Evolutionary conservation across 345 rosid genomes (phyloP), one percentile per base, ranked within the genome.

Genomic region (Fremontodendron californicum): DNA sequence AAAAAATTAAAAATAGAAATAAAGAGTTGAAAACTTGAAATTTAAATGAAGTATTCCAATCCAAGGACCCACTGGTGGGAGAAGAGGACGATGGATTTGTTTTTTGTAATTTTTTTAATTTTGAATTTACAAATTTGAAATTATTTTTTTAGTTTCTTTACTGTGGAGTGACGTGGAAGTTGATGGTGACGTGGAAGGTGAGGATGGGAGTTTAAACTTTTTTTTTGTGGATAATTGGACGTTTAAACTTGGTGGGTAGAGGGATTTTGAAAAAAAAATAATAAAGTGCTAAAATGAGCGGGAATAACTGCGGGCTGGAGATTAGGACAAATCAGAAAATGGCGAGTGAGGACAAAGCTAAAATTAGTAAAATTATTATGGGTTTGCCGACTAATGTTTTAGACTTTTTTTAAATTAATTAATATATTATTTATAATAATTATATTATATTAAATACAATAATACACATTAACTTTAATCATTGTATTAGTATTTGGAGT

Each of bases 211-310:
- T 65, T 79, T 71, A 78, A n/a, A n/a, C n/a, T n/a, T n/a, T n/a
- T n/a, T n/a, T n/a, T n/a, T n/a, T n/a, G n/a, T n/a, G n/a, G n/a
- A n/a, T n/a, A n/a, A n/a, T n/a, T n/a, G n/a, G n/a, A n/a, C n/a
- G n/a, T n/a, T n/a, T n/a, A n/a, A n/a, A n/a, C n/a, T n/a, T n/a
- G n/a, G n/a, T n/a, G n/a, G n/a, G n/a, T n/a, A n/a, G n/a, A 77
- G 33, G 13, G 72, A 48, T 73, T 88, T 88, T 83, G 63, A 79
- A 88, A 83, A 80, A 79, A 80, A 81, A 65, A 13, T 65, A 78
- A n/a, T n/a, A n/a, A n/a, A 40, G 58, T 29, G 61, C 57, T 15
- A 73, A 73, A 78, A 79, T 72, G 91, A 87, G 91, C 89, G 94
- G 90, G 91, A 90, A 88, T 87, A 69, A 81, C 79, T 48, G 85